Evolutionary conservation across 768 basidiomycete genomes (phyloP), one percentile per base, ranked within the genome.

Genomic region (Cystobasidium tubakii): DNA sequence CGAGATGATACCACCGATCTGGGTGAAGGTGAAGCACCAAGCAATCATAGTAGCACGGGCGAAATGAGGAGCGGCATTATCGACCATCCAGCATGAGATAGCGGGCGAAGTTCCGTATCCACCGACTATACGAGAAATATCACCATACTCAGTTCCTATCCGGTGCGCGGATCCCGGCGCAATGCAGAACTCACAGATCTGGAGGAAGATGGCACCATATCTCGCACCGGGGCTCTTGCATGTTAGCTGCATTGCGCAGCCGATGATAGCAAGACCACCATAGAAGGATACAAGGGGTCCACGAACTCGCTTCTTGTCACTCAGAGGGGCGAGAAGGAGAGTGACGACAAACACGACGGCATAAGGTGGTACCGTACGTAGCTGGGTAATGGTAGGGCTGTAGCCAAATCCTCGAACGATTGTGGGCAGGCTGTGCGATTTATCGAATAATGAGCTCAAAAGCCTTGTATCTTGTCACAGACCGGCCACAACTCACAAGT

Each of bases 41-140:
- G 80, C 78, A 62, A 81, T 78, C 15, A 76, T 77, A 2, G 81
- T 80, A 13, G 77, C 78, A 17, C 81, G 77, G 29, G 77, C 76
- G 74, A 79, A 81, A 75, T 78, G 80, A 10, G 80, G 80, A 33
- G 80, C 80, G 19, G 80, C 76, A 66, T 81, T 81, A 67, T 81
- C 81, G 34, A 79, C 55, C 57, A 75, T 76, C 81, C 81, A 81
- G 44, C 2, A 79, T 77, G 17, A 75, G 74, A 46, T 36, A 42
- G 63, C 34, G 76, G 75, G 43, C 75, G 65, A 21, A 79, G 80
- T 21, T 80, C 77, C 36, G 46, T 81, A 81, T 9, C 57, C 74
- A n/a, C 81, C 81, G 54, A 79, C 77, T 65, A n/a, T 63, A 7
- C 4, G 10, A n/a, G n/a, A 6, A 9, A n/a, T 33, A 10, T 9